Base-by-base conservation (phyloP, 2,329 filamentous ascomycete species). In the Gnomoniopsis sp. region DNA sequence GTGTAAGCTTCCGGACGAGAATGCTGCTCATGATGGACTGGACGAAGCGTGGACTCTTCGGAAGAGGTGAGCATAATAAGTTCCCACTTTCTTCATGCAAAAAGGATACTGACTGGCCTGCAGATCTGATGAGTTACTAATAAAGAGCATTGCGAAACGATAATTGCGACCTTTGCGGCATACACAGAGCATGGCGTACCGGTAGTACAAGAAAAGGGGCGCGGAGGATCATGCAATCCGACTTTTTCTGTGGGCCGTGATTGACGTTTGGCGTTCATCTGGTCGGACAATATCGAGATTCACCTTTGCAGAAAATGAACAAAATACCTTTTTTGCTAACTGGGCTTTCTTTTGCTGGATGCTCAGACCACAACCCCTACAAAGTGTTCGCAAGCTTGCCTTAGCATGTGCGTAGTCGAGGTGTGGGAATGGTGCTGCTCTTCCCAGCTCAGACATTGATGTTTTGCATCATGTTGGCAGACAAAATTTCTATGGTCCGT, bases 1-100 rank as follows among this genome's bases (percentile, higher is more conserved):
- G 91, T 69, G 95, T 99, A 50, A 97, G 93, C 74, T 82, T 98
- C 60, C 81, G 95, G 65, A 99, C 95, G 26, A 85, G 93, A 63
- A 84, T 91, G 64, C 75, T 99, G 69, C 80, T 99, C 74, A 92
- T 92, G 19, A 97, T 99, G 95, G 95, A 99, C 73, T 99, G 95
- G 95, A 88, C 86, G n/a, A 99, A 98, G 84, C 83, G 96, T 71
- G 90, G 91, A 14, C 75, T 99, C 22, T 99, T 99, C 77, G 95
- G 95, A 65, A 84, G 95, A 87, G 95, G 93, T 97, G 76, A 78
- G 88, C 79, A 58, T 49, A 23, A 38, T n/a, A 47, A 10, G 56
- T 60, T 44, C 41, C 48, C 33, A 23, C 3, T 8, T 33, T 53
- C 6, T 14, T 1, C 14, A 21, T n/a, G 36, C 38, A 22, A 3